Base-by-base conservation (phyloP, 495 filamentous ascomycete genomes). In the Sordaria brevicollis region DNA sequence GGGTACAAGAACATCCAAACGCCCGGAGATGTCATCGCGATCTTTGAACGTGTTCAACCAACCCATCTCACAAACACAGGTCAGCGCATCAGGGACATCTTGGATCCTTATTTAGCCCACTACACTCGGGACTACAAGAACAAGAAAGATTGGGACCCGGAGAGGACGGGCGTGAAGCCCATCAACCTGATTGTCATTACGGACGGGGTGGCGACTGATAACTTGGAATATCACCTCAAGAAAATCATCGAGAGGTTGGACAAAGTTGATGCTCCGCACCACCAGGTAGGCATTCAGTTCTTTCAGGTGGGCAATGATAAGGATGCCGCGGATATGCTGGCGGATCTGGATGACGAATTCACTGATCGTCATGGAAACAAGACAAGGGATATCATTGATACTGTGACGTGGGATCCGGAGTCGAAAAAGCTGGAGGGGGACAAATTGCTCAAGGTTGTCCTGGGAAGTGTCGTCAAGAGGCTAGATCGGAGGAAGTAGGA, bases 281-380 rank as follows among this genome's bases (percentile, higher is more conserved):
- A 92, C 85, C 95, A 99, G 81, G 83, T 97, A 13, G 95, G 96
- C 13, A 89, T 99, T 69, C 95, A 99, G 80, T 97, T 99, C 81
- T 95, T 99, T 81, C 95, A 99, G 82, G 91, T 98, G 68, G 95
- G 95, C 65, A 84, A 88, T 35, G 93, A 97, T 74, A 72, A 78
- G 5, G 80, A 73, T 0, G 95, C 93, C 0, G 81, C 81, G 37
- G 76, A 82, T 77, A 89, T 89, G 72, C 80, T 97, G 69, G 78
- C 87, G 80, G 86, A 90, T 57, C 81, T 99, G 43, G 95, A 99
- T 76, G 92, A 98, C 80, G 86, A 85, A 19, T 79, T 98, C 35
- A 84, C 80, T 9, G 83, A 83, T 68, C n/a, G n/a, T n/a, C 75
- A 79, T 11, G 77, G 83, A 34, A 82, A 84, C 19, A 82, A 84